phyloP scores from a whole-genome alignment of 1,284 basidiomycete species.

The Trichosporon coremiiforme region DNA sequence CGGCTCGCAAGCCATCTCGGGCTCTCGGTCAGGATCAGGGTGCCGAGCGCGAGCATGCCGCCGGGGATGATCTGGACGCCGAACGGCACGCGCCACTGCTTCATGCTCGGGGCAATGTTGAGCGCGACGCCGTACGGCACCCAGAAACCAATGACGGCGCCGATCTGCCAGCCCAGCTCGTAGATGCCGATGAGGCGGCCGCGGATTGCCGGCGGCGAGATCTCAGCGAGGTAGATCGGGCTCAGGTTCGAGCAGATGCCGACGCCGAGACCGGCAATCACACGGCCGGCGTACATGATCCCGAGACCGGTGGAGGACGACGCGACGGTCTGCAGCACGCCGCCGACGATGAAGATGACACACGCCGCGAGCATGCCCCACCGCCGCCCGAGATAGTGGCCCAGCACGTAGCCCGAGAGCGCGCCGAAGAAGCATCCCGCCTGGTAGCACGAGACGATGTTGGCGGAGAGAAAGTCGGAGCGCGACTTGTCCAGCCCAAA shows the following conservation, averaged over 20 bases:
- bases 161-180: slow-evolving; percentile 57
- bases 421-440: slow-evolving; percentile 37
- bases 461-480: slow-evolving; percentile 47
- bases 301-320: slow-evolving; percentile 36
- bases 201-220: slow-evolving; percentile 56
- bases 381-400: slow-evolving; percentile 40
- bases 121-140: slow-evolving; percentile 55
- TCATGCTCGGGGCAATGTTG: slow-evolving; percentile 55
- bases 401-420: slow-evolving; percentile 32
- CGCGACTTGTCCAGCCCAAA: slow-evolving; percentile 31
- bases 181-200: slow-evolving; percentile 59
- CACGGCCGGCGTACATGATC: slow-evolving; percentile 48
- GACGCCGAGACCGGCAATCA: slow-evolving; percentile 48
- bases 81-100: slow-evolving; percentile 60
- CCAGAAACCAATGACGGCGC: slow-evolving; percentile 58
- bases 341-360: slow-evolving; percentile 50
- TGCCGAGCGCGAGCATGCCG: slow-evolving; percentile 58
- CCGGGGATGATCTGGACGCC: slow-evolving; percentile 63
- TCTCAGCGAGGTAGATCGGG: slow-evolving; percentile 54
- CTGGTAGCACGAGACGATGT: slow-evolving; percentile 61
- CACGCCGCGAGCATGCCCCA: slow-evolving; percentile 40
- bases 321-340: slow-evolving; percentile 46
- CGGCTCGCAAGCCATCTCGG: slow-evolving; percentile 61
- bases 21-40: slow-evolving; percentile 59
- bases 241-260: slow-evolving; percentile 41